phyloP scores from a whole-genome alignment of 768 basidiomycete species.

The Piloderma croceum region DNA sequence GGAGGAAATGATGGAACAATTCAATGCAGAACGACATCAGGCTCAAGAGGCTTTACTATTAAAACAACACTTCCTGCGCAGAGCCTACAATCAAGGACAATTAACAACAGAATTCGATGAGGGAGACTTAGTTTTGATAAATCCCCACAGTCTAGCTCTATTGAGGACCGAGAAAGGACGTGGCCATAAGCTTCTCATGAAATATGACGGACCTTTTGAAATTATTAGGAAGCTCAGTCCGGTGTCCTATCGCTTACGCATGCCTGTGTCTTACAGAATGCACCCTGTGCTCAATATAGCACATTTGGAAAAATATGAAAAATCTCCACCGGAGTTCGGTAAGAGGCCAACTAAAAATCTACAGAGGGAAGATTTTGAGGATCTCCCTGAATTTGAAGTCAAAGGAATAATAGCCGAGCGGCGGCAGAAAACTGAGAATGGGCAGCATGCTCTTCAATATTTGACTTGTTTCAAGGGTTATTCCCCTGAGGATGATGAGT shows the following conservation, averaged over 20 bases:
- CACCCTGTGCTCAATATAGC: constrained; percentile 19
- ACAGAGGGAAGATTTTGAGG: constrained; percentile 7
- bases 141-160: constrained; percentile 16
- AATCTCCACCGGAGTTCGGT: constrained; percentile 12
- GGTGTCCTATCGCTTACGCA: constrained; percentile 13
- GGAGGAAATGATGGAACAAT: neutral
- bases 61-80: constrained; percentile 10
- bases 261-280: constrained; percentile 15
- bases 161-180: constrained; percentile 12
- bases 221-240: constrained; percentile 17
- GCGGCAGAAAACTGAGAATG: neutral
- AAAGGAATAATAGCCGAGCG: constrained; percentile 14
- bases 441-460: constrained; percentile 5
- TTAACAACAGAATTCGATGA: constrained; percentile 10
- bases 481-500: constrained; percentile 10
- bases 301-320: constrained; percentile 16
- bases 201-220: constrained; percentile 18
- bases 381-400: constrained; percentile 14
- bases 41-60: constrained; percentile 1
- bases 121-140: constrained; percentile 18
- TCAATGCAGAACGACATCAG: constrained; percentile 1
- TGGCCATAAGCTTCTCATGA: constrained; percentile 18
- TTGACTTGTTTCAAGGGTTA: constrained; percentile 13
- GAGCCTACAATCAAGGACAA: constrained; percentile 12
- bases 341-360: neutral